phyloP scores from a whole-genome alignment of 1,284 basidiomycete genomes.

The Cutaneotrichosporon curvatum region DNA sequence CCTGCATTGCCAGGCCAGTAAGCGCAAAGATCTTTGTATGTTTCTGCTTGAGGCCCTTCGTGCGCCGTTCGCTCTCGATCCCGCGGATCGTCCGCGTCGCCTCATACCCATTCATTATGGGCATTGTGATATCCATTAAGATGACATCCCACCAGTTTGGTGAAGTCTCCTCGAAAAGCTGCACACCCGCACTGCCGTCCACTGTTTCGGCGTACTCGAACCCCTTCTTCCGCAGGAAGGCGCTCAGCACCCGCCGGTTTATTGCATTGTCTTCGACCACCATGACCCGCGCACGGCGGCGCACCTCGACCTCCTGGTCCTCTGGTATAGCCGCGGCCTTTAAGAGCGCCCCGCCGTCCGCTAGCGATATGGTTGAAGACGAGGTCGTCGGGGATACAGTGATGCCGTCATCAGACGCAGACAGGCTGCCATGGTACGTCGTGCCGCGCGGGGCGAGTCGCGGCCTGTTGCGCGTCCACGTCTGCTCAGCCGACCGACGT shows the following conservation, averaged over 20 bases:
- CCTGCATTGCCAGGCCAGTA: constrained; percentile 84
- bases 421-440: not conserved
- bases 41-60: not conserved
- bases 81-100: constrained; percentile 76
- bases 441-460: not conserved
- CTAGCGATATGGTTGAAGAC: constrained; percentile 42
- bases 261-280: constrained; percentile 76
- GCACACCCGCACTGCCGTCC: constrained; percentile 77
- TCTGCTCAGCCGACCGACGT: constrained; percentile 1
- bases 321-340: constrained; percentile 42
- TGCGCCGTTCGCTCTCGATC: constrained; percentile 57
- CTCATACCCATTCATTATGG: constrained; percentile 76
- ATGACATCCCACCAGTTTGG: constrained; percentile 56
- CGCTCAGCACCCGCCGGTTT: constrained; percentile 53
- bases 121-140: constrained; percentile 87
- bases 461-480: not conserved
- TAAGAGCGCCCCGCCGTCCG: constrained; percentile 50
- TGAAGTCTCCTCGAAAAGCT: constrained; percentile 65
- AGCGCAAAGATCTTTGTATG: constrained; percentile 70
- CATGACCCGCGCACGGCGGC: constrained; percentile 54
- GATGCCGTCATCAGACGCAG: not conserved
- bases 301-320: constrained; percentile 32
- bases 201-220: constrained; percentile 71
- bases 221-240: constrained; percentile 64
- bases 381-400: not conserved